Percentiles rank a stretch among this genome's conserved stretches.
Conservation (phyloP, 345 rosid genomes). For the Nephelium lappaceum region DNA sequence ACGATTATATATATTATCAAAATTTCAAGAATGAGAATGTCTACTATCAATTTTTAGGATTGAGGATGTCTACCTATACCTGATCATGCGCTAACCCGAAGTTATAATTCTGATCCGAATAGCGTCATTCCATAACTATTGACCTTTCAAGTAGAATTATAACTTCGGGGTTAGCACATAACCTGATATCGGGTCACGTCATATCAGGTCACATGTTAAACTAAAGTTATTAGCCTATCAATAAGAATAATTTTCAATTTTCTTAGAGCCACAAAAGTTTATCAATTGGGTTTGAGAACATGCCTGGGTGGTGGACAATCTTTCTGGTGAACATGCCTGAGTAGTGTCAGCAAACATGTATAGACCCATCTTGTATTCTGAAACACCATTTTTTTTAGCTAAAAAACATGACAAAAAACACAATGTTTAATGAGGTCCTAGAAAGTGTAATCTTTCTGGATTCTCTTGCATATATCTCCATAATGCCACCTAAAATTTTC, state of each 20-base stretch:
- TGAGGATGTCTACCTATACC: too few relatives aligned
- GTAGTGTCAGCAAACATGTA: slow-evolving; percentile 14
- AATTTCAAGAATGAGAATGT: too few relatives aligned
- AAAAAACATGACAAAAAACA: background rate
- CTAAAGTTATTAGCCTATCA: background rate
- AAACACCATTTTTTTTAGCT: background rate
- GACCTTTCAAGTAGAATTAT: too few relatives aligned
- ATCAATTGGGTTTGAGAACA: slow-evolving; percentile 19
- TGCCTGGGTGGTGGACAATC: slow-evolving; percentile 17
- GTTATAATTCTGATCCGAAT: too few relatives aligned
- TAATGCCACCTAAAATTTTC: slow-evolving; percentile 10
- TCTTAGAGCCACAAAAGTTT: slow-evolving; percentile 10
- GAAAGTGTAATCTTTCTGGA: background rate
- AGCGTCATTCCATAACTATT: too few relatives aligned
- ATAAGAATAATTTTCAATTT: background rate
- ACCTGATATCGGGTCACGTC: too few relatives aligned
- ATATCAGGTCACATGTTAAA: too few relatives aligned
- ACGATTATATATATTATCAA: too few relatives aligned
- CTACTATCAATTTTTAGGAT: too few relatives aligned
- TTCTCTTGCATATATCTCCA: slow-evolving; percentile 17
- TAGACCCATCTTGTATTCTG: background rate
- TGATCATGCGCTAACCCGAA: too few relatives aligned
- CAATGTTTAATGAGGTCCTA: slow-evolving; percentile 16
- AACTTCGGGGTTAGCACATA: too few relatives aligned
- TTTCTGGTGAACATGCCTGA: slow-evolving; percentile 1